Base-by-base conservation (phyloP, 352 stramenopile species). In the Globisporangium camurandrum region DNA sequence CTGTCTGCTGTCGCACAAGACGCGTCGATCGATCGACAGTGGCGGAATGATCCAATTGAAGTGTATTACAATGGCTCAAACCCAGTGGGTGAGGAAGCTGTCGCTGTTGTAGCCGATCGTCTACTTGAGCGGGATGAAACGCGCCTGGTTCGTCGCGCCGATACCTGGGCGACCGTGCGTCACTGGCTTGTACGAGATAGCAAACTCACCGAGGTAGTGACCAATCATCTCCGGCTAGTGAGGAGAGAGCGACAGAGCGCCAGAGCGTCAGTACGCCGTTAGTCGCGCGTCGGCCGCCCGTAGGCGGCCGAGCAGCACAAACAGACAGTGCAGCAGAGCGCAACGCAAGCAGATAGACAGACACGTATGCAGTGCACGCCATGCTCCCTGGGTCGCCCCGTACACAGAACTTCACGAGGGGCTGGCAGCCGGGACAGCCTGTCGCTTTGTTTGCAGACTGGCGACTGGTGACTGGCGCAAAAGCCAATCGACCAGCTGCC, bases 121-220 rank as follows among this genome's bases (percentile, higher is more conserved):
- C 54, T 97, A 98, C 72, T 99, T 98, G 71, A 99, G 95, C 66
- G 97, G 97, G 74, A 99, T 99, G 87, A 99, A 99, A 74, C 96
- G 91, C 53, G 88, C 95, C 72, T 92, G 90, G 77, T 98, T 96
- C 49, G 95, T 98, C 46, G 95, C 95, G 54, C 94, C 97, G 62
- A 99, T 98, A 95, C 97, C 97, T 62, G 97, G 96, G 78, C 97
- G 94, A 82, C 97, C 95, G 84, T 99, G 96, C 67, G 93, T 88
- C 44, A 99, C 96, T 49, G 96, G 95, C 87, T 98, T 98, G 77
- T 93, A 94, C 31, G 96, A 98, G 81, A 99, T 99, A 63, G 96
- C 97, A 69, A 99, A 99, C 78, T 99, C 97, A 79, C 93, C 97
- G 41, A 99, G 88, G 83, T 99, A 99, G 90, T 99, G 97, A 57